These are phyloP conservation scores for Calonectria ilicicola DNA, from an alignment of 2,329 filamentous ascomycete genomes.

Conservation along the genomic window DNA sequence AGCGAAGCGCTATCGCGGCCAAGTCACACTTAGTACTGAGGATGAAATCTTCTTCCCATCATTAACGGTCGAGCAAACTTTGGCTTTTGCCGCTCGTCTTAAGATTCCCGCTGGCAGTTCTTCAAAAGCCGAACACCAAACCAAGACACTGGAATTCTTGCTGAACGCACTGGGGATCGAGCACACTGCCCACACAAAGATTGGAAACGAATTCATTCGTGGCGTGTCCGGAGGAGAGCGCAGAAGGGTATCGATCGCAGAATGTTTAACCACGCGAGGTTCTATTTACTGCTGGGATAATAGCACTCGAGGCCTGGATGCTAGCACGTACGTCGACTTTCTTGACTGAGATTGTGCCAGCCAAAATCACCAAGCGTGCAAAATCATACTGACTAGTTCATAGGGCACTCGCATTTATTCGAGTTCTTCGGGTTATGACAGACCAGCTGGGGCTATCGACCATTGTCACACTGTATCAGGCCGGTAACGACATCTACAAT, in stretches of 20 bases:
- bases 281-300: conserved; percentile 86
- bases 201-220: conserved; percentile 78
- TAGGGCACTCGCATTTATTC: conserved; percentile 78
- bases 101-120: conserved; percentile 59
- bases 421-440: conserved; percentile 78
- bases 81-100: conserved; percentile 71
- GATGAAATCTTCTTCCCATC: conserved; percentile 72
- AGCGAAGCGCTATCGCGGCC: conserved; percentile 59
- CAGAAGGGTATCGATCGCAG: conserved; percentile 83
- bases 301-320: conserved; percentile 82
- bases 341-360: too few relatives aligned
- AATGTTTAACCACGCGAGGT: conserved; percentile 79
- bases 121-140: conserved; percentile 31
- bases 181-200: conserved; percentile 79
- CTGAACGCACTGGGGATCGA: conserved; percentile 64
- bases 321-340: conserved; percentile 64
- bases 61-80: conserved; percentile 73
- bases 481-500: conserved; percentile 57
- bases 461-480: conserved; percentile 57
- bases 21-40: conserved; percentile 75
- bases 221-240: conserved; percentile 85
- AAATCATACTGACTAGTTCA: too few relatives aligned
- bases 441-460: conserved; percentile 75
- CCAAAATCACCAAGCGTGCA: too few relatives aligned
- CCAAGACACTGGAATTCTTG: background rate